These are phyloP conservation scores for Metarhizium robertsii DNA, from an alignment of 2,329 filamentous ascomycete species.

Conservation along the genomic window DNA sequence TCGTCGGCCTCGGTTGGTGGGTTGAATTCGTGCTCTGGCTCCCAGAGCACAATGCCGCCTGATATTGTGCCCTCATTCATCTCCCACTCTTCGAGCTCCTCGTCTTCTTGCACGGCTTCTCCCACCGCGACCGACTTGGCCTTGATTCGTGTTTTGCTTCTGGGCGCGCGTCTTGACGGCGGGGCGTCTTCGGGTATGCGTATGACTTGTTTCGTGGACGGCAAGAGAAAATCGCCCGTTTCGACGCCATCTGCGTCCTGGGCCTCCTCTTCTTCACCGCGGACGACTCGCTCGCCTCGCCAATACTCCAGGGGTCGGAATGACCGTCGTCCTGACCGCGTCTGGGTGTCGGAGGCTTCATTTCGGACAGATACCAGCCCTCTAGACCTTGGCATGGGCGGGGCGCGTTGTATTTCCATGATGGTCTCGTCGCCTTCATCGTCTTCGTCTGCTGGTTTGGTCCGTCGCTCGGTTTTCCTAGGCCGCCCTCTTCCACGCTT, in stretches of 20 bases:
- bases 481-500: slow-evolving; percentile 7
- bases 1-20: slow-evolving; percentile 47
- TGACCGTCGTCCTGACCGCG: slow-evolving; percentile 69
- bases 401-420: slow-evolving; percentile 41
- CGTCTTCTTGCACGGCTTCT: slow-evolving; percentile 35
- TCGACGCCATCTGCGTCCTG: slow-evolving; percentile 39
- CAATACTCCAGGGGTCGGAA: slow-evolving; percentile 76
- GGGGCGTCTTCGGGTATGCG: slow-evolving; percentile 54
- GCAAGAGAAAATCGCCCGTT: slow-evolving; percentile 45
- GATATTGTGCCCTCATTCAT: slow-evolving; percentile 51
- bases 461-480: slow-evolving; percentile 9
- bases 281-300: slow-evolving; percentile 64
- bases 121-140: slow-evolving; percentile 20
- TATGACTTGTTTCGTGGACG: slow-evolving; percentile 67
- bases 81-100: slow-evolving; percentile 62
- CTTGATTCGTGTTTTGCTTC: slow-evolving; percentile 19
- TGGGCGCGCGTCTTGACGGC: slow-evolving; percentile 14
- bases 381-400: slow-evolving; percentile 45
- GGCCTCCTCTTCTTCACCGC: slow-evolving; percentile 50
- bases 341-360: slow-evolving; percentile 45
- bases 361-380: slow-evolving; percentile 44
- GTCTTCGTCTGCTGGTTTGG: slow-evolving; percentile 21
- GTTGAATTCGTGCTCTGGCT: slow-evolving; percentile 44
- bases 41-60: slow-evolving; percentile 56
- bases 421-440: slow-evolving; percentile 36